Conservation (phyloP, 2,329 filamentous ascomycete genomes). For the Parastagonospora nodorum region DNA sequence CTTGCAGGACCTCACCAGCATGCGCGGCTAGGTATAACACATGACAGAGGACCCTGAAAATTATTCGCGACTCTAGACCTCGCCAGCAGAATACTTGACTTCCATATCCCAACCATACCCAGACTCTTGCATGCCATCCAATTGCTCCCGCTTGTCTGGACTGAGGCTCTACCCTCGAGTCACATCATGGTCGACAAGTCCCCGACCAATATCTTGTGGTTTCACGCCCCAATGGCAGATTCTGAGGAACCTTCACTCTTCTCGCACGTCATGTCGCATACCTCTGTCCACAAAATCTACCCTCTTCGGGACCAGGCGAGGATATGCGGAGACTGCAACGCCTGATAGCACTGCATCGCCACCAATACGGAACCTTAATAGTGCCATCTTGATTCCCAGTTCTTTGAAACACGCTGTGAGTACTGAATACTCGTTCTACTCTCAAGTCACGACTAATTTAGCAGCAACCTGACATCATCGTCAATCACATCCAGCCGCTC, state of each 20-base stretch:
- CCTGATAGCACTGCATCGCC: not conserved
- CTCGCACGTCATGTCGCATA: too few relatives aligned
- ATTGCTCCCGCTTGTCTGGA: not conserved
- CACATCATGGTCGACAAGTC: conserved; percentile 30
- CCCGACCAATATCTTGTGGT: conserved; percentile 15
- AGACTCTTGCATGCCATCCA: not conserved
- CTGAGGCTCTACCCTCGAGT: not conserved
- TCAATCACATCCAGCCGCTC: conserved; percentile 29
- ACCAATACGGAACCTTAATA: conserved; percentile 11
- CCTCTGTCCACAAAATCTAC: too few relatives aligned
- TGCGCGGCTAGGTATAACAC: too few relatives aligned
- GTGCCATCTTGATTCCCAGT: conserved; percentile 35
- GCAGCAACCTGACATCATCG: conserved; percentile 27
- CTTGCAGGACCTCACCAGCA: too few relatives aligned
- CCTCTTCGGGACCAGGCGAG: not conserved
- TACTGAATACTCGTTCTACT: not conserved
- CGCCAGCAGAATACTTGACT: too few relatives aligned
- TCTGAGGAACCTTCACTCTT: too few relatives aligned
- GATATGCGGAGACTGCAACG: not conserved
- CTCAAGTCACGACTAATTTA: conserved; percentile 7
- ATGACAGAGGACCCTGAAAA: too few relatives aligned
- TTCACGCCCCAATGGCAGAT: too few relatives aligned
- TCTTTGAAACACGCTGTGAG: conserved; percentile 29
- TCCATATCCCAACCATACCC: not conserved
- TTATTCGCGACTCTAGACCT: too few relatives aligned